Conservation (phyloP, 257 asterid genomes). For the Solanum virginianum region DNA sequence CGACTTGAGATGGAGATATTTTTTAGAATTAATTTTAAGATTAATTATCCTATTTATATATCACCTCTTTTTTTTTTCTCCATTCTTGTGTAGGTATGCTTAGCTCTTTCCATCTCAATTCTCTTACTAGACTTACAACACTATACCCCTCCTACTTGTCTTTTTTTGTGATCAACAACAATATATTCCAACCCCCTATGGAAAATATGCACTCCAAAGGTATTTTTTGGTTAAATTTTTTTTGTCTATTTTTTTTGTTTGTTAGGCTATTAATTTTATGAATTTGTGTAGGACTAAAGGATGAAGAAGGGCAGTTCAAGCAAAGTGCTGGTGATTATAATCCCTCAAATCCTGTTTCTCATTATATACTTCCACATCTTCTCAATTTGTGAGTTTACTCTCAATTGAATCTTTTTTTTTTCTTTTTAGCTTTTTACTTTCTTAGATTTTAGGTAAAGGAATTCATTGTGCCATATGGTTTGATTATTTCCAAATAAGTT, state of each 20-base stretch:
- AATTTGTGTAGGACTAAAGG: slow-evolving; percentile 16
- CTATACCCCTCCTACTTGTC: neutral
- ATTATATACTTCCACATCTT: slow-evolving; percentile 56
- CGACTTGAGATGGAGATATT: too few species aligned
- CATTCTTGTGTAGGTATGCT: neutral
- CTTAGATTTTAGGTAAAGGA: neutral
- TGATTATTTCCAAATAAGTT: too few species aligned
- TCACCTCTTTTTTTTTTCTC: neutral
- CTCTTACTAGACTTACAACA: neutral
- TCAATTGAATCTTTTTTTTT: neutral
- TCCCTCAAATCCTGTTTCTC: slow-evolving; percentile 16
- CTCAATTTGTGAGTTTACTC: slow-evolving; percentile 35
- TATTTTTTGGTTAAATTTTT: neutral
- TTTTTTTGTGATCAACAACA: neutral
- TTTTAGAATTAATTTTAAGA: too few species aligned
- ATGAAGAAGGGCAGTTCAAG: slow-evolving; percentile 22
- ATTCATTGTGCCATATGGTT: too few species aligned
- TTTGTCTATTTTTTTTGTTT: neutral
- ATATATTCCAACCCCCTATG: slow-evolving; percentile 15
- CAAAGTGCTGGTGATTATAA: slow-evolving; percentile 15
- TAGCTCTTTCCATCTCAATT: neutral
- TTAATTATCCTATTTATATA: neutral
- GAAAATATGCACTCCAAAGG: slow-evolving; percentile 24
- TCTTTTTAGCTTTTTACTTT: neutral
- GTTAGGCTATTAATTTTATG: neutral